Evolutionary conservation across 78 protist genomes (phyloP), one percentile per base, ranked within the genome.

Genomic region (Chrysochromulina parva): DNA sequence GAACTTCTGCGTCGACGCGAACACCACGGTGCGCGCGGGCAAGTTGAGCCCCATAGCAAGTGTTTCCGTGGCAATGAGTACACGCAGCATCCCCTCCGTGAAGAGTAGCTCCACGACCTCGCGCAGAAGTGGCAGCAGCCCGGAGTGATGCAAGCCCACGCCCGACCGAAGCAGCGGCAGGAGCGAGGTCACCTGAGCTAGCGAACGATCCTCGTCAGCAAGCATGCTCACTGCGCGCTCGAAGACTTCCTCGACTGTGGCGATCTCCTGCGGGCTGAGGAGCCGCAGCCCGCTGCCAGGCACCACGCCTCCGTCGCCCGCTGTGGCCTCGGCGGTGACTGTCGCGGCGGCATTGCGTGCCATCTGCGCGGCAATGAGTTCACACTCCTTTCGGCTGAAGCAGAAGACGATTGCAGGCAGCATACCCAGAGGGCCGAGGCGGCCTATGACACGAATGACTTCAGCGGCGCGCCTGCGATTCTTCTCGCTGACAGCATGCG

Each of bases 21-120:
- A 97, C 28, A 97, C 94, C n/a, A 97, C 99, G 7, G 97, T 95
- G 16, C 89, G 54, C 19, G 97, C 98, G 76, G 98, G 98, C 96
- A 96, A 93, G 93, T 97, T 97, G 67, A 97, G 74, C 16, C 98
- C 97, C 95, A 96, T 92, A 6, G 97, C 38, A 80, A 97, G 95
- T 26, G 97, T 96, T 84, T 96, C 98, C 9, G 98, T 94, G 28
- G 97, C 91, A 81, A 97, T 85, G 53, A 95, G 78, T 14, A 89
- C 65, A 62, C 90, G 53, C 38, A 93, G 47, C 5, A 88, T 80
- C 14, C 5, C 9, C 48, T 28, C 55, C 65, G 85, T 92, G 85
- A 97, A 95, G 38, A 95, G 91, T 7, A 97, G 6, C 85, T 95
- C 98, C 85, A 89, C 89, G 22, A 97, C n/a, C 85, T 90, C 91